Percentiles rank a stretch among this genome's conserved stretches.
Evolutionary conservation across 352 stramenopile species (phyloP).

Genomic region (Phytopythium vexans): DNA sequence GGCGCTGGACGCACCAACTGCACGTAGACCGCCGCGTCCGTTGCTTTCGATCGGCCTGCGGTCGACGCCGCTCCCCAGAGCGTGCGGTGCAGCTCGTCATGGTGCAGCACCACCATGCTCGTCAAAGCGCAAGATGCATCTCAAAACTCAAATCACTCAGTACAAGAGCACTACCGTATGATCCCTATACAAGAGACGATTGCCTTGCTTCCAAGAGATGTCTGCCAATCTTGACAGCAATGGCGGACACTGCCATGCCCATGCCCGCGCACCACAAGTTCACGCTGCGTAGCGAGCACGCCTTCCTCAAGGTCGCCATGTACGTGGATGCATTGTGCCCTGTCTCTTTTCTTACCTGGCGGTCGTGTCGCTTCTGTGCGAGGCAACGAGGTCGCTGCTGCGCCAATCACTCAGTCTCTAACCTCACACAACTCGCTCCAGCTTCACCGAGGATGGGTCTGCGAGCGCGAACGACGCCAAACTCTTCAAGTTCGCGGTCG

Average conservation of each 20-base stretch:
- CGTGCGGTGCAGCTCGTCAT: constrained; percentile 54
- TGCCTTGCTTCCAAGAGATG: constrained; percentile 1
- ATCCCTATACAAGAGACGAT: constrained; percentile 12
- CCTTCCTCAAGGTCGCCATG: constrained; percentile 67
- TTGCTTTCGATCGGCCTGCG: constrained; percentile 35
- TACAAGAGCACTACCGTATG: no score
- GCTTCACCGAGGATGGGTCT: constrained; percentile 49
- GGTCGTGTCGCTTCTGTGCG: neutral
- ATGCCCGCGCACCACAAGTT: constrained; percentile 64
- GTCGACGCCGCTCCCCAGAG: constrained; percentile 51
- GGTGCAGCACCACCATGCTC: constrained; percentile 63
- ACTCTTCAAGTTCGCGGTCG: constrained; percentile 65
- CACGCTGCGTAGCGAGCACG: constrained; percentile 41
- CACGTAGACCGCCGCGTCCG: constrained; percentile 37
- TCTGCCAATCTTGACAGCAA: neutral
- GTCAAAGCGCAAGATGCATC: constrained; percentile 4
- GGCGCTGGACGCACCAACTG: constrained; percentile 35
- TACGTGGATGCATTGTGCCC: constrained; percentile 27
- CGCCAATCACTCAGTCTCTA: neutral
- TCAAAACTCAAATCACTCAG: no score
- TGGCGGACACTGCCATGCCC: constrained; percentile 5
- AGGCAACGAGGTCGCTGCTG: neutral
- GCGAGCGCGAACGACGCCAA: constrained; percentile 45
- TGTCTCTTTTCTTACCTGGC: no score
- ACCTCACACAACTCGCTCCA: constrained; percentile 8